Base-by-base conservation (phyloP, 176 grass and related monocot species). In the Oryza glumipatula region DNA sequence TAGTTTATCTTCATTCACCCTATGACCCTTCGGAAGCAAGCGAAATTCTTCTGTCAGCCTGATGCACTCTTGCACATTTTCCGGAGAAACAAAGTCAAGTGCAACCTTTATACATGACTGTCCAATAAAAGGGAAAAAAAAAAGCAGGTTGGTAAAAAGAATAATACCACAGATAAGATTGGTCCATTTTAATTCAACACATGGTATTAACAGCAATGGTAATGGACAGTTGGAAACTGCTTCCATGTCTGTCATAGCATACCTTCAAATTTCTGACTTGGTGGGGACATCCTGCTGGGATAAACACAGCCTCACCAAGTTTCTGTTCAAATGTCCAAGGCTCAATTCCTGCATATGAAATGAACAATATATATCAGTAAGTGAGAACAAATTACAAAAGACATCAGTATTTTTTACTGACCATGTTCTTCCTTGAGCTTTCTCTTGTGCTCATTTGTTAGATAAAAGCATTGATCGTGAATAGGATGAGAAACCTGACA, bases 191-290 rank as follows among this genome's bases (percentile, higher is more conserved):
- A 46, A 58, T 46, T 67, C 21, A 76, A 12, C 73, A 83, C 68
- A 67, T 32, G 36, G 4, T 5, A 56, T 21, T 14, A 17, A 66
- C 1, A 65, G 17, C 6, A 87, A 32, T 15, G 2, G 17, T 88
- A 72, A 39, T 9, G 41, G 22, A 6, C 21, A 70, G 7, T 58
- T 58, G 52, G 1, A 58, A 5, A 52, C 14, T 36, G n/a, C 23
- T 69, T 66, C 65, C 15, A 26, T 46, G 46, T 7, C n/a, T 65
- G 6, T 39, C 60, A 17, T 88, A 72, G 7, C 78, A 36, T 88
- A 98, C 96, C 93, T 98, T 98, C 77, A 95, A 83, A 88, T 98
- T 98, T 89, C 96, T 90, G 65, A 98, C 96, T 72, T 98, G 96
- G 84, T 95, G 93, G 5, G 95, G 93, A 51, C 93, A 98, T 41